These are phyloP conservation scores for Metroxylon sagu DNA, from an alignment of 176 grass and related monocot species.

Conservation along the genomic window DNA sequence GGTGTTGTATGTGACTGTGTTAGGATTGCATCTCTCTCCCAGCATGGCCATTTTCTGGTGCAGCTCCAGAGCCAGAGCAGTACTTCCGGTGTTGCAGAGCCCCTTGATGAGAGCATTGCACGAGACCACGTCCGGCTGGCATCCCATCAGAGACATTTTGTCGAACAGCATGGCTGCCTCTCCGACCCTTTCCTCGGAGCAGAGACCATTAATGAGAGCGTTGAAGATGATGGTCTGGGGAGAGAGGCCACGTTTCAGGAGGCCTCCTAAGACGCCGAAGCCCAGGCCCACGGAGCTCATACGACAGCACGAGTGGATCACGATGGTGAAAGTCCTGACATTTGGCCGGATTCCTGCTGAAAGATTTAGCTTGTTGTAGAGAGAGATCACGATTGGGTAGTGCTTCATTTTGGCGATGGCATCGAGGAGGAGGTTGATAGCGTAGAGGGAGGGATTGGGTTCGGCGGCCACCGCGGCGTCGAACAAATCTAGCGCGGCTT, in stretches of 20 bases:
- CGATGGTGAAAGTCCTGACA: slow-evolving; percentile 1
- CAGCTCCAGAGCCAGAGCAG: neutral
- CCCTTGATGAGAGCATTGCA: slow-evolving; percentile 17
- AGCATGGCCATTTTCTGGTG: slow-evolving; percentile 16
- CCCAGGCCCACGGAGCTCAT: neutral
- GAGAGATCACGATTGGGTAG: neutral
- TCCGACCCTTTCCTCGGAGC: neutral
- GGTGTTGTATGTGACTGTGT: slow-evolving; percentile 8
- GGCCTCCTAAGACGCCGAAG: slow-evolving; percentile 6
- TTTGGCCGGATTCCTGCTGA: neutral
- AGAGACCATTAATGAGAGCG: slow-evolving; percentile 16
- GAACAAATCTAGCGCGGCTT: neutral
- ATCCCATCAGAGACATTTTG: slow-evolving; percentile 26
- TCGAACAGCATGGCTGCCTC: slow-evolving; percentile 12
- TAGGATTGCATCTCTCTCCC: neutral
- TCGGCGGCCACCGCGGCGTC: neutral
- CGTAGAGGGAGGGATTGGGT: neutral
- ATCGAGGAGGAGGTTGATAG: neutral
- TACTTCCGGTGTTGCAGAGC: neutral
- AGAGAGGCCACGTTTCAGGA: neutral
- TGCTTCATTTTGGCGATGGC: neutral
- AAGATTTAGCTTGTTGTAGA: slow-evolving; percentile 15
- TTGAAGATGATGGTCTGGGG: neutral
- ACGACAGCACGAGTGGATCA: slow-evolving; percentile 23
- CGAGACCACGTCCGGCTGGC: neutral